Percentiles rank a stretch among this genome's conserved stretches.
Conservation (phyloP, 2,329 filamentous ascomycete genomes). For the Huntiella abstrusa region DNA sequence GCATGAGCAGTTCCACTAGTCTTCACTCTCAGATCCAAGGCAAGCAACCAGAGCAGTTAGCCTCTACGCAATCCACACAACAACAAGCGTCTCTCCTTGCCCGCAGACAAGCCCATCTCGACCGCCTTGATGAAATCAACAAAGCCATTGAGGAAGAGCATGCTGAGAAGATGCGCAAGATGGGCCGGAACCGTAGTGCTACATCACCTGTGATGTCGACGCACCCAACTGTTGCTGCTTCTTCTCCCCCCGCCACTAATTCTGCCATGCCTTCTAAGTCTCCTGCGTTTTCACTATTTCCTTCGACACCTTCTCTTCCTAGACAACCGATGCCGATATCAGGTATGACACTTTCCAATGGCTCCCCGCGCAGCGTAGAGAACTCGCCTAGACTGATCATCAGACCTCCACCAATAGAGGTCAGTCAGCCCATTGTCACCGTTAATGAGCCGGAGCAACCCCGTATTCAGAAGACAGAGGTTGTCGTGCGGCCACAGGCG, state of each 20-base stretch:
- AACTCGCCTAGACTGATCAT: neutral
- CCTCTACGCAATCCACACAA: conserved; percentile 9
- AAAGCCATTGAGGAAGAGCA: conserved; percentile 16
- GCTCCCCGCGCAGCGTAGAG: neutral
- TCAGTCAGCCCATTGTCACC: neutral
- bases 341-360: neutral
- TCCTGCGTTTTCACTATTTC: conserved; percentile 28
- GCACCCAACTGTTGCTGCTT: conserved; percentile 3
- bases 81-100: conserved; percentile 27
- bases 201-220: conserved; percentile 7
- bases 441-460: neutral
- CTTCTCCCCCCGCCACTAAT: neutral
- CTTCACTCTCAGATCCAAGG: neutral
- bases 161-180: conserved; percentile 1
- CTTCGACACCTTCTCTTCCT: conserved; percentile 18
- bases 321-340: conserved; percentile 6
- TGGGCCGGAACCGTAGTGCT: conserved; percentile 8
- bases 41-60: neutral
- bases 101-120: conserved; percentile 38
- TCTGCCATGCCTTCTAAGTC: conserved; percentile 16
- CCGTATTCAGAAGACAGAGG: conserved; percentile 2
- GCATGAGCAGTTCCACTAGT: neutral
- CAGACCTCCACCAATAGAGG: neutral
- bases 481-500: conserved; percentile 1
- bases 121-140: conserved; percentile 36